Conservation (phyloP, 306 rosid species). For the Carpinus fangiana region DNA sequence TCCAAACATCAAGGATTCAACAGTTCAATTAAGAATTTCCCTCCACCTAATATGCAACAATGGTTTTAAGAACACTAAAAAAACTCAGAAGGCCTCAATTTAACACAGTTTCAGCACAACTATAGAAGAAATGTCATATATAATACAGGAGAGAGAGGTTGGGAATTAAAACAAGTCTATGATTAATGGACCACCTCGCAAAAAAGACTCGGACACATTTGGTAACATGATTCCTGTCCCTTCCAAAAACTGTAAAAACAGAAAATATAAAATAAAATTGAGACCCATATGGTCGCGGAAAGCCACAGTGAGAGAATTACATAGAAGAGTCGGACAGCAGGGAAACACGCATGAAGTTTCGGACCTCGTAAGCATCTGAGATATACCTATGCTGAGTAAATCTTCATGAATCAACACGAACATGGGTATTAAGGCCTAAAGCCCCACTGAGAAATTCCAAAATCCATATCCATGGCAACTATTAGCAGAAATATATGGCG, state of each 20-base stretch:
- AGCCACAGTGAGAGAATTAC: background rate
- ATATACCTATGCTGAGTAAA: conserved; percentile 6
- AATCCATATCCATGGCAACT: background rate
- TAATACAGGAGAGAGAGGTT: background rate
- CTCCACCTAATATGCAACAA: no score
- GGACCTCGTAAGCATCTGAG: background rate
- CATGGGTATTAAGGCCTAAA: background rate
- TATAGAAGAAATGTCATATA: no score
- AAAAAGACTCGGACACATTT: background rate
- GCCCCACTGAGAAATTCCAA: background rate
- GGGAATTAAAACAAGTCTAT: background rate
- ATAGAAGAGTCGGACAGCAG: background rate
- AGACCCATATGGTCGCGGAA: background rate
- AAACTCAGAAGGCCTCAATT: no score
- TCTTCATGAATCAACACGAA: background rate
- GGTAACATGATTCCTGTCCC: background rate
- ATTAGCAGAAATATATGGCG: background rate
- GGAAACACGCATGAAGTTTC: background rate
- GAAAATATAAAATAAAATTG: background rate
- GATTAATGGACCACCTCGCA: background rate
- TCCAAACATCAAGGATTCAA: no score
- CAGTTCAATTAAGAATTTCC: no score
- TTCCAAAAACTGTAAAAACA: background rate
- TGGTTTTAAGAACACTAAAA: no score
- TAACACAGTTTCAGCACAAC: no score